Evolutionary conservation across 176 grass and related monocot species (phyloP), one percentile per base, ranked within the genome.

Genomic region (Cocos nucifera): DNA sequence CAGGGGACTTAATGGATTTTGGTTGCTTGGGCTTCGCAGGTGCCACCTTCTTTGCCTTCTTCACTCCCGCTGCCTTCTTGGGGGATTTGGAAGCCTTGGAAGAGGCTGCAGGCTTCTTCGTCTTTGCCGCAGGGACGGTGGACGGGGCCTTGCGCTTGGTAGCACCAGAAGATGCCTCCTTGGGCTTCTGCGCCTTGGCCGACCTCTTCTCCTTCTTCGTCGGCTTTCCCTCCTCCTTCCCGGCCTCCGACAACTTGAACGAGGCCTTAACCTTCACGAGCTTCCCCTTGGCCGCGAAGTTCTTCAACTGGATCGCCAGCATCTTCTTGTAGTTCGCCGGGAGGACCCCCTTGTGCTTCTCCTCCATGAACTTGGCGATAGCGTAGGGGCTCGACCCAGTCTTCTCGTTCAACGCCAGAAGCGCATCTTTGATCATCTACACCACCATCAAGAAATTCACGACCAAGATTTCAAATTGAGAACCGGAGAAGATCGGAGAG

Each of bases 351-450:
- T 58, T 81, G 66, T 96, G 86, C 80, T 79, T 72, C 74, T 90
- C 83, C 26, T 58, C 91, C 4, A 96, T 84, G 75, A 69, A 71
- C 76, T 96, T 96, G 3, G 78, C 86, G 67, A 96, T 96, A 57
- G 86, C 83, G 60, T 87, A 85, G 27, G 65, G 27, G 66, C 86
- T 96, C 69, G 80, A 77, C n/a, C 81, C 91, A 15, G 66, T 62
- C 60, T 68, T 82, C 22, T 74, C 82, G 27, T 87, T 80, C 44
- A 76, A 75, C 21, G 83, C 69, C 69, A 77, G 19, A 55, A 96
- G 87, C 56, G 91, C 91, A 39, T 90, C 91, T 76, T 82, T 90
- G 74, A 96, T 90, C 86, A 96, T 96, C 91, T 96, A 77, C 20
- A 53, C 19, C 17, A 26, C 1, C 10, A 17, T 57, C 59, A 64